Base-by-base conservation (phyloP, 768 basidiomycete genomes). In the Termitomyces sp. region DNA sequence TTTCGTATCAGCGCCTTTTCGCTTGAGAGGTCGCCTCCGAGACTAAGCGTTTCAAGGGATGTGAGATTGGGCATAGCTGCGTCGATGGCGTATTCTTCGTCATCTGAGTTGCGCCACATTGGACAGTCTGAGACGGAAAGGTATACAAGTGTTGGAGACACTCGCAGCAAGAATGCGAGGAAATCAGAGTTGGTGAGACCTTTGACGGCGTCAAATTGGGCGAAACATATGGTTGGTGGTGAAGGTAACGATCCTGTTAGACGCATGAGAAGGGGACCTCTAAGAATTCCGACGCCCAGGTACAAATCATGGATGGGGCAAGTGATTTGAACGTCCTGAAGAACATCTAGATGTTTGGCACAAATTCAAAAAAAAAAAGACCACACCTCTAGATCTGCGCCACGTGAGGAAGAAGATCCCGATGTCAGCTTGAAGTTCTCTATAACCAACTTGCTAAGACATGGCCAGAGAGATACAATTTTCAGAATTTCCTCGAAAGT, bases 51-150 rank as follows among this genome's bases (percentile, higher is more conserved):
- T 40, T 59, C 56, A 6, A 64, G 57, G 4, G 52, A 60, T 5
- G 41, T 48, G 33, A 62, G 50, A 18, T 23, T 26, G 3, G 61
- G 53, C 52, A 64, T 62, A 3, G 59, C 51, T 18, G 49, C 56
- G 38, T 64, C 63, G 0, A 64, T 33, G 12, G 63, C 63, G 32
- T 64, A 60, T 33, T 64, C 60, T 52, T 64, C 63, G 13, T 64
- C 56, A 0, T 44, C 36, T n/a, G 43, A 50, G 0, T 26, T 26
- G 20, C 58, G 60, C n/a, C 54, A 55, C 36, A 64, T 55, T 18
- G 36, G 20, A 23, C 63, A 62, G 16, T 54, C 61, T 16, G 46
- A 32, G 28, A 61, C 32, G 5, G 26, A 33, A 33, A 64, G 57
- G 23, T 16, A 49, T 18, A 35, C 33, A 20, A 64, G 55, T 4